A percentile compares a stretch with the other conserved stretches of the same genome.
Evolutionary conservation across 1,139 yeast genomes (phyloP).

Genomic region (Nadsonia commutata): DNA sequence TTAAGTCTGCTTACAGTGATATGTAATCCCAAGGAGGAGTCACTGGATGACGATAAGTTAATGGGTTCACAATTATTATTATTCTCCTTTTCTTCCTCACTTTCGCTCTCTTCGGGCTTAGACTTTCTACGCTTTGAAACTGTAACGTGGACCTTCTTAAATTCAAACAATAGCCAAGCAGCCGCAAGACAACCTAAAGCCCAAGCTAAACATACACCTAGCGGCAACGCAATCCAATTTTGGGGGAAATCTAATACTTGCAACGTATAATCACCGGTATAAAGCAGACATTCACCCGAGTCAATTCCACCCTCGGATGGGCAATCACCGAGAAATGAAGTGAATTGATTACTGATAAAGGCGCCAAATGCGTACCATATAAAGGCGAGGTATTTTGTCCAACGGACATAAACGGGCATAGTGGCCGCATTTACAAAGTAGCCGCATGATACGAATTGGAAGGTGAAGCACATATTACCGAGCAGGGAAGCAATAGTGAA

Average conservation of each 20-base stretch:
- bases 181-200: conserved; percentile 37
- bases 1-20: conserved; percentile 2
- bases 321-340: conserved; percentile 47
- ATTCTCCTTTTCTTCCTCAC: background rate
- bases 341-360: conserved; percentile 47
- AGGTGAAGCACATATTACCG: conserved; percentile 49
- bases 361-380: conserved; percentile 74
- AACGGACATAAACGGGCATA: conserved; percentile 75
- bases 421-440: conserved; percentile 59
- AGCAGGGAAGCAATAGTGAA: conserved; percentile 52
- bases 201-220: conserved; percentile 48
- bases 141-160: conserved; percentile 38
- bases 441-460: conserved; percentile 71
- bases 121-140: conserved; percentile 23
- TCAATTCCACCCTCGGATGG: conserved; percentile 22
- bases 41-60: background rate
- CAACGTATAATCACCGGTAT: conserved; percentile 39
- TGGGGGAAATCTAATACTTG: conserved; percentile 44
- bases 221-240: conserved; percentile 56
- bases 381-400: conserved; percentile 65
- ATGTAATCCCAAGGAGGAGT: conserved; percentile 1
- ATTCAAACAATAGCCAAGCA: conserved; percentile 29
- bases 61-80: conserved; percentile 2
- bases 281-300: conserved; percentile 30
- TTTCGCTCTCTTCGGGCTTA: conserved; percentile 1